Conservation (phyloP, 306 rosid species). For the Crataegus laevigata region DNA sequence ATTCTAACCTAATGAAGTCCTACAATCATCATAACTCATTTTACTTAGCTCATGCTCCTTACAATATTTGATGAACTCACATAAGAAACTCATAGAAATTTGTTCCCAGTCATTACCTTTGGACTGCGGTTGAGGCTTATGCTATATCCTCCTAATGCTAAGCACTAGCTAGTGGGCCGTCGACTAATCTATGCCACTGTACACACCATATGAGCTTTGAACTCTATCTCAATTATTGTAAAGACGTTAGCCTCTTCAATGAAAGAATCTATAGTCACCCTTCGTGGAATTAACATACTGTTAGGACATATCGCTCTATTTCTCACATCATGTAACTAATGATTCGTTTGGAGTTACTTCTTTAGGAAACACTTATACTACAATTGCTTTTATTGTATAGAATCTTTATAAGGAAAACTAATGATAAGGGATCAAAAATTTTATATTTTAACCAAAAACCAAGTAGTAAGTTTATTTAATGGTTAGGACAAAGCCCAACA, state of each 20-base stretch:
- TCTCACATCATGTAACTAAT: no score
- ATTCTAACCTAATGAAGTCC: no score
- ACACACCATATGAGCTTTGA: not conserved
- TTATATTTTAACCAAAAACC: no score
- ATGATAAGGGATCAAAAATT: no score
- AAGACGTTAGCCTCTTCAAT: not conserved
- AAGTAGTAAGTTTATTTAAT: no score
- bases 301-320: no score
- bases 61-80: no score
- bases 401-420: no score
- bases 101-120: not conserved
- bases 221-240: not conserved
- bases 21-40: no score
- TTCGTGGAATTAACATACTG: not conserved
- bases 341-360: not conserved
- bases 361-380: no score
- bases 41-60: no score
- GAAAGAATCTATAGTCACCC: not conserved
- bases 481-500: no score
- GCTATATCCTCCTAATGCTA: not conserved
- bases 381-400: not conserved
- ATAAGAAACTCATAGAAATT: not conserved
- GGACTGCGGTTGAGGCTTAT: not conserved
- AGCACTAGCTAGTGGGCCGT: not conserved
- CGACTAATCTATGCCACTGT: not conserved